Base-by-base conservation (phyloP, 2,329 filamentous ascomycete genomes). In the Fusarium musae region DNA sequence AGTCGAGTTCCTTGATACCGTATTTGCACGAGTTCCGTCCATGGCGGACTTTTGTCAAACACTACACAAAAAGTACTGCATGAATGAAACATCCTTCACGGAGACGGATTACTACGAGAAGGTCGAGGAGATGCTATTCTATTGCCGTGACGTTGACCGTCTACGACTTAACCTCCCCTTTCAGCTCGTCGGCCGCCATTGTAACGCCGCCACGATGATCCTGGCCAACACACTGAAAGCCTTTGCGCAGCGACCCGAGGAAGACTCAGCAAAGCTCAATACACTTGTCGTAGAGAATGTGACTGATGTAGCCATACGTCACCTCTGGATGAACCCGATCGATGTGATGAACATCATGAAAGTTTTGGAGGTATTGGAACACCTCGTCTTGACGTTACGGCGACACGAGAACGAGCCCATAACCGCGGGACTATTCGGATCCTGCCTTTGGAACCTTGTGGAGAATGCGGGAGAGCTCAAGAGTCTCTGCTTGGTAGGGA, bases 111-210 rank as follows among this genome's bases (percentile, higher is more conserved):
- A 85, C 73, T 81, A 82, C 43, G 68, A 74, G 9, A 80, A 80
- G 13, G 75, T 88, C 11, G 81, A 83, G 57, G 78, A 78, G 32
- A 81, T 88, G 36, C 80, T 89, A 2, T 82, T 83, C 69, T 79
- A 83, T 62, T 85, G 85, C 62, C 84, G 85, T 44, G 82, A 84
- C 28, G 78, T 87, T 62, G 80, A 83, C 10, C 80, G 85, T 7
- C 75, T 88, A n/a, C 85, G 86, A 46, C 77, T 89, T 28, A 87
- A 84, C 66, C 82, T 89, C 9, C 87, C 87, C 6, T 87, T 87
- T 66, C 85, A 87, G 72, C 80, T 88, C 13, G 82, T 87, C 16
- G 85, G 84, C 21, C 80, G 80, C 15, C 80, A 84, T 66, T 85
- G 83, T 66, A 82, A 82, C 63, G 84, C 85, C 47, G 83, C 85